A percentile compares a stretch with the other conserved stretches of the same genome.
Evolutionary conservation across 352 stramenopile species (phyloP).

Genomic region (Phytophthora palmivora): DNA sequence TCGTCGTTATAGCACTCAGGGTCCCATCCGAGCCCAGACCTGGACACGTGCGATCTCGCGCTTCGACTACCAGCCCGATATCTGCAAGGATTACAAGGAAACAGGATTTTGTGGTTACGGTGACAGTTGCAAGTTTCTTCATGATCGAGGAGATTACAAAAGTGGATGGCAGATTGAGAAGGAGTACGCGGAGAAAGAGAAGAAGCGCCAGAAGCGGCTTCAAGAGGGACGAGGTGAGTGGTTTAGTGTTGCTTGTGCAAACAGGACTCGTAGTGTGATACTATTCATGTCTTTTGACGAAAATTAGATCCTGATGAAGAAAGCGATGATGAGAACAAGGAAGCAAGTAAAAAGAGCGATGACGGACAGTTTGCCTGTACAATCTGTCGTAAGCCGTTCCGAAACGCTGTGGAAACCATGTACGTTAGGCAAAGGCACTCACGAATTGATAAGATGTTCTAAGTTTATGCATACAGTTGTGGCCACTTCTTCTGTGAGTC

Average conservation of each 20-base stretch:
- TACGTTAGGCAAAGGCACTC: constrained; percentile 31
- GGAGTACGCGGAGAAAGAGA: constrained; percentile 95
- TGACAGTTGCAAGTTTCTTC: constrained; percentile 97
- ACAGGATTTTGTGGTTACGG: constrained; percentile 99
- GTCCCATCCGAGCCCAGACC: constrained; percentile 94
- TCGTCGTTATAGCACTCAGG: constrained; percentile 74
- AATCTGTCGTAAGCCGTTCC: constrained; percentile 94
- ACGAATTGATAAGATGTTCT: not conserved
- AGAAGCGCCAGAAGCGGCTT: constrained; percentile 86
- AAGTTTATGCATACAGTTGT: constrained; percentile 58
- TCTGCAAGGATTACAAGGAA: constrained; percentile 99
- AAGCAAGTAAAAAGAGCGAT: constrained; percentile 67
- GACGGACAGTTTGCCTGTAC: constrained; percentile 95
- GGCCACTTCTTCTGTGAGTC: constrained; percentile 97
- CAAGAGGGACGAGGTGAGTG: constrained; percentile 51
- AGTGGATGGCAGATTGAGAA: constrained; percentile 98
- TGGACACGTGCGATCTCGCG: constrained; percentile 95
- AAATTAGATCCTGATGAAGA: constrained; percentile 51
- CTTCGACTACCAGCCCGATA: constrained; percentile 98
- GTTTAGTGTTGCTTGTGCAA: not conserved
- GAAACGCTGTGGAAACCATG: constrained; percentile 94
- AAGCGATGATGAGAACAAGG: constrained; percentile 73
- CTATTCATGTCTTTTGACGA: not conserved
- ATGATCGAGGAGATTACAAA: constrained; percentile 98
- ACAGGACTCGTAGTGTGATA: not conserved